Conservation (phyloP, 2,329 filamentous ascomycete genomes). For the Sporothrix brasiliensis region DNA sequence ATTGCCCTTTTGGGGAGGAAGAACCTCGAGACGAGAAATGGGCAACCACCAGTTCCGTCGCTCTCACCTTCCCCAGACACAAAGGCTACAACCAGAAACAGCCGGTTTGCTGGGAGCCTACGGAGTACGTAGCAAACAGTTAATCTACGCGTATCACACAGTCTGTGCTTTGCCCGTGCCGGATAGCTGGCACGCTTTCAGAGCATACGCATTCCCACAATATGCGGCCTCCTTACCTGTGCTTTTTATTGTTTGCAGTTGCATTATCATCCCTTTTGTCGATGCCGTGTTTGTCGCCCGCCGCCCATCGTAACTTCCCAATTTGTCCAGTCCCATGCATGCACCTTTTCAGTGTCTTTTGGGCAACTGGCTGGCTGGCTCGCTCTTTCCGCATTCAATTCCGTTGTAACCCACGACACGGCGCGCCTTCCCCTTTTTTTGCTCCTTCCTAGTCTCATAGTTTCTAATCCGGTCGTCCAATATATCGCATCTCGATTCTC, state of each 20-base stretch:
- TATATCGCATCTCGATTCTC: background rate
- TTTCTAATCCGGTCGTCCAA: conserved; percentile 13
- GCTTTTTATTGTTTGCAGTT: background rate
- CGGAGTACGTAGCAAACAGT: background rate
- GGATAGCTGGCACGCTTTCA: conserved; percentile 16
- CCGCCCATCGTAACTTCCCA: conserved; percentile 17
- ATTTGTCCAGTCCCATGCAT: background rate
- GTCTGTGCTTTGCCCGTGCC: conserved; percentile 5
- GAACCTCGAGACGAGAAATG: background rate
- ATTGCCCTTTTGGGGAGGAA: conserved; percentile 18
- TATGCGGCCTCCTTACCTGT: conserved; percentile 25
- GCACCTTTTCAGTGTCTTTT: background rate
- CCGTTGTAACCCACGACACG: background rate
- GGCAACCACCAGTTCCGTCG: background rate
- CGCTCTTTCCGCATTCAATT: conserved; percentile 22
- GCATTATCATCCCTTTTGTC: conserved; percentile 13
- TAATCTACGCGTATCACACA: background rate
- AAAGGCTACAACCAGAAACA: background rate
- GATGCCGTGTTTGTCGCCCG: background rate
- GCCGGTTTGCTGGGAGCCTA: background rate
- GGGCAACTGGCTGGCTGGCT: conserved; percentile 2
- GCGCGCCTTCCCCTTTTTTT: conserved; percentile 6
- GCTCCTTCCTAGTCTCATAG: conserved; percentile 19
- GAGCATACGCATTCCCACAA: background rate
- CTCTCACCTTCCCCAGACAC: background rate